Evolutionary conservation across 164 flowering plant genomes (phyloP).

Genomic region (Aristolochia californica): DNA sequence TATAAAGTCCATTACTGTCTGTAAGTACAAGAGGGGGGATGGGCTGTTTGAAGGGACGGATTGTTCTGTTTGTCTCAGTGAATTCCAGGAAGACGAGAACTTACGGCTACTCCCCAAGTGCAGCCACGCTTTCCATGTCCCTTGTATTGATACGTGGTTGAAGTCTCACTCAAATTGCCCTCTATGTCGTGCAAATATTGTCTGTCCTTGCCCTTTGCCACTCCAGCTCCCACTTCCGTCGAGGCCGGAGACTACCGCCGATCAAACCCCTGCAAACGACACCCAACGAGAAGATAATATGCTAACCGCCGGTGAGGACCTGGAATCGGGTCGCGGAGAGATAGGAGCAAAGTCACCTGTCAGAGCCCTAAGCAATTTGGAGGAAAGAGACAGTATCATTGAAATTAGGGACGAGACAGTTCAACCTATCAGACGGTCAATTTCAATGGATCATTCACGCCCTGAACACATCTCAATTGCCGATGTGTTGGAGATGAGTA

Average conservation of each 20-base stretch:
- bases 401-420: conserved; percentile 25
- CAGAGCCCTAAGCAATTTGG: conserved; percentile 23
- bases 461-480: conserved; percentile 3
- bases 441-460: conserved; percentile 8
- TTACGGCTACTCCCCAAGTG: conserved; percentile 74
- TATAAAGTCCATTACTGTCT: conserved; percentile 56
- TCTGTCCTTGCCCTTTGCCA: conserved; percentile 10
- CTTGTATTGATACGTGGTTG: conserved; percentile 84
- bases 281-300: conserved; percentile 15
- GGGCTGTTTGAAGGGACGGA: conserved; percentile 65
- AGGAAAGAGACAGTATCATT: conserved; percentile 21
- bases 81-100: conserved; percentile 61
- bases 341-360: conserved; percentile 17
- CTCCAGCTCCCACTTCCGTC: conserved; percentile 12
- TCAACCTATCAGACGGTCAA: conserved; percentile 6
- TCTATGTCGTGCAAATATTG: conserved; percentile 53
- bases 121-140: conserved; percentile 76
- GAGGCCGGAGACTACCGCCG: conserved; percentile 9
- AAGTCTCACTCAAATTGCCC: conserved; percentile 76
- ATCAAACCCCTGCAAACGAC: conserved; percentile 5
- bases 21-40: conserved; percentile 51
- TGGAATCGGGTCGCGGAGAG: conserved; percentile 14
- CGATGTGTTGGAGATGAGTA: not conserved
- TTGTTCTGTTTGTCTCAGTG: conserved; percentile 77
- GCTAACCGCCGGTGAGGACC: conserved; percentile 3